Percentiles rank a stretch among this genome's conserved stretches.
Evolutionary conservation across 2,329 filamentous ascomycete species (phyloP).

Genomic region (Passalora sequoiae): DNA sequence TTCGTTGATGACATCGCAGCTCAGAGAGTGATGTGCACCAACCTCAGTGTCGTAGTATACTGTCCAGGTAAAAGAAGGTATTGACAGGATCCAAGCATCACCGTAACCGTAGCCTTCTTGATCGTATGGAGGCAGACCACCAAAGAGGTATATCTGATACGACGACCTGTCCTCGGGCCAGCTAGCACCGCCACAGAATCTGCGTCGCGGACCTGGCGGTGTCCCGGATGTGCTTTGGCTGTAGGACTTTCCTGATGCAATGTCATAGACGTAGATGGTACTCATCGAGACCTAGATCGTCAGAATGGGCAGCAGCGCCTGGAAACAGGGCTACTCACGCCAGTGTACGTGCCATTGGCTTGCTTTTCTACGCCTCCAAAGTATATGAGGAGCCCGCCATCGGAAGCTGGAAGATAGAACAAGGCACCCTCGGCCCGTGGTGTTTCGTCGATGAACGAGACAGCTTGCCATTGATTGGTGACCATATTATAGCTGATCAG

Average conservation of each 20-base stretch:
- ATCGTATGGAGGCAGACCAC: conserved; percentile 43
- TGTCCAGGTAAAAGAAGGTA: conserved; percentile 63
- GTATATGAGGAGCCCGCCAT: conserved; percentile 56
- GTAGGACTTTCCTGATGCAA: conserved; percentile 57
- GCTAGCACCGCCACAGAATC: conserved; percentile 58
- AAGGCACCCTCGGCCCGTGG: conserved; percentile 57
- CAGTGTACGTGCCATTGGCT: conserved; percentile 39
- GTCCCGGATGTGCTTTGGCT: conserved; percentile 52
- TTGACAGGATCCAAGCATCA: conserved; percentile 57
- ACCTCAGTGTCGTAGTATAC: conserved; percentile 39
- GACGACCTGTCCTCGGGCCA: conserved; percentile 57
- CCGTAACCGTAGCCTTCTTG: conserved; percentile 50
- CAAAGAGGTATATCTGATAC: conserved; percentile 63
- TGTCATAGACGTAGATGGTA: conserved; percentile 57
- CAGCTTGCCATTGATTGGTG: conserved; percentile 47
- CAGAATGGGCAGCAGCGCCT: too few relatives aligned
- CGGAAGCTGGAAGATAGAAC: conserved; percentile 56
- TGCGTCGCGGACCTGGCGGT: conserved; percentile 49
- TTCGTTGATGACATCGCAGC: conserved; percentile 38
- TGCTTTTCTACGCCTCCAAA: conserved; percentile 55
- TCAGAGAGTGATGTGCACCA: conserved; percentile 44
- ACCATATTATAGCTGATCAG: too few relatives aligned
- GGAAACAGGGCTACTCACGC: too few relatives aligned
- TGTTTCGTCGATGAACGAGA: conserved; percentile 41
- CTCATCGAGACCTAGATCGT: too few relatives aligned